Evolutionary conservation across 176 grass and related monocot genomes (phyloP), one percentile per base, ranked within the genome.

Genomic region (Rhynchospora breviuscula): DNA sequence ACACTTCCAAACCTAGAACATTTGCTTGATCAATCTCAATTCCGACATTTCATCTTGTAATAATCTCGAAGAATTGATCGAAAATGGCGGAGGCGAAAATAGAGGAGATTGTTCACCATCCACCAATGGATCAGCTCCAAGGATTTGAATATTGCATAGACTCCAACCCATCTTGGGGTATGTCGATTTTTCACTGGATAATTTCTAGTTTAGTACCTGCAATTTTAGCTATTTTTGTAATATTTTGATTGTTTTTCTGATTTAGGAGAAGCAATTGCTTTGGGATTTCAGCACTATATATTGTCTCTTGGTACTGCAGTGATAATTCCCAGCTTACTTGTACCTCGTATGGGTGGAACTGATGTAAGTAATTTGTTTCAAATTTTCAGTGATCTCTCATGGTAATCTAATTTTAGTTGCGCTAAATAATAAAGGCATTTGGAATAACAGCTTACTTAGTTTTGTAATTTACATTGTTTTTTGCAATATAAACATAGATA

Each of bases 91-190:
- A 97, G 31, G 45, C 71, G 26, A 97, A 97, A 71, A 81, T 84
- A 48, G 94, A 97, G 87, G 93, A 93, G 71, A 89, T 95, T 54
- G 87, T 89, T 82, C 93, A 99, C 79, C 60, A 80, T 67, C 91
- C 91, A 67, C 89, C 96, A 56, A 95, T 95, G 96, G 96, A 99
- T 90, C 96, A 99, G 83, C 91, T 99, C 22, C 93, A 95, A 77
- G 96, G 92, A 17, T 91, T 95, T 74, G 96, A 99, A 79, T 99
- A 95, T 82, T 99, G 96, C 84, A 93, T 99, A 43, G 93, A 93
- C 80, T 99, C 96, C 54, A 99, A 99, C 66, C 96, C 96, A 31
- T 91, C 96, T 14, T 99, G 93, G 96, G 91, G 96, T 99, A 87
- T 76, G 79, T 83, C 29, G 0, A 22, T 67, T 71, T 79, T 84